These are phyloP conservation scores for Triangularia setosa DNA, from an alignment of 2,329 filamentous ascomycete species.

Conservation along the genomic window DNA sequence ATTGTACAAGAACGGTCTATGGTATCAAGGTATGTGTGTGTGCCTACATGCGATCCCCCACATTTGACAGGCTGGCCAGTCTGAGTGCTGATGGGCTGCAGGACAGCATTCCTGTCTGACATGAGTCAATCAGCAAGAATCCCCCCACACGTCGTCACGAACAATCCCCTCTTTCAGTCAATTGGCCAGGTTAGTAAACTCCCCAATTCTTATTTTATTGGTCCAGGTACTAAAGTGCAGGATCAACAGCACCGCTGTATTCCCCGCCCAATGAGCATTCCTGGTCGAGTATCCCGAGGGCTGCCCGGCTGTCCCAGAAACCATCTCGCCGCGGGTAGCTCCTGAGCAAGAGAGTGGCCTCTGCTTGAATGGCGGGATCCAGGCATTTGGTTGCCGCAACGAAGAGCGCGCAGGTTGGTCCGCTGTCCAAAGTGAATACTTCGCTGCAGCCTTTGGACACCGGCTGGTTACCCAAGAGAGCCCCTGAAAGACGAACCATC, in stretches of 20 bases:
- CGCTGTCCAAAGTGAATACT: constrained; percentile 43
- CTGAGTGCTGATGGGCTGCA: not conserved
- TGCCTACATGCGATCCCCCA: not conserved
- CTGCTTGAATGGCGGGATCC: constrained; percentile 36
- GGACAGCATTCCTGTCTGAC: not conserved
- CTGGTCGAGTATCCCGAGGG: constrained; percentile 28
- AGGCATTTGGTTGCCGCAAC: constrained; percentile 40
- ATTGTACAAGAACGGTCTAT: not conserved
- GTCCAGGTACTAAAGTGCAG: not conserved
- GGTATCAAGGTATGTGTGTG: not conserved
- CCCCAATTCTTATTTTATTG: not conserved
- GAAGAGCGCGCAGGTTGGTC: constrained; percentile 44
- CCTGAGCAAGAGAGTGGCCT: constrained; percentile 39
- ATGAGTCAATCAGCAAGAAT: not conserved
- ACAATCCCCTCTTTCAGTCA: not conserved
- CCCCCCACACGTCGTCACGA: not conserved
- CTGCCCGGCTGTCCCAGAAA: constrained; percentile 40
- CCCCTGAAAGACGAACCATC: constrained; percentile 37
- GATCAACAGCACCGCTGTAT: constrained; percentile 36
- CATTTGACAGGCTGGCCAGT: not conserved
- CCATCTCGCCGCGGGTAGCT: constrained; percentile 42
- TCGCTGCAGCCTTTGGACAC: constrained; percentile 27
- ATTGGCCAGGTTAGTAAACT: not conserved
- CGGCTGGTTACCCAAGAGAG: constrained; percentile 31
- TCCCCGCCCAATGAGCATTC: constrained; percentile 17